Base-by-base conservation (phyloP, 345 rosid species). In the Limnanthes douglasii region DNA sequence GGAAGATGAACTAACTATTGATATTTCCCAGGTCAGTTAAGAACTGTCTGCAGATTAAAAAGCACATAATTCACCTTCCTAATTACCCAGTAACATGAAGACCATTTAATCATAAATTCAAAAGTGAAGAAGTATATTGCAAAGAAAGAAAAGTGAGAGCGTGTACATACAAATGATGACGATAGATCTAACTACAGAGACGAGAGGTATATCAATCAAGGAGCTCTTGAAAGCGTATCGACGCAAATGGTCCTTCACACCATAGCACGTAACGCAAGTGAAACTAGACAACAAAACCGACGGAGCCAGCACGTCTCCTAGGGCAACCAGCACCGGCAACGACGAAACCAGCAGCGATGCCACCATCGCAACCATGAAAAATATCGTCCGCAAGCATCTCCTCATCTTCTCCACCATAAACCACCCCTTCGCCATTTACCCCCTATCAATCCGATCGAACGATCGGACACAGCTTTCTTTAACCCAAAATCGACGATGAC, bases 331-430 rank as follows among this genome's bases (percentile, higher is more conserved):
- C 30, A 86, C 53, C 38, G 93, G 94, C 48, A 86, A 54, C 18
- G 94, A 86, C 5, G 93, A 82, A 4, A 64, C 75, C 31, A 86
- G 43, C 10, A 86, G 70, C 26, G 97, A 86, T 11, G 67, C 79
- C 48, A 86, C 61, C 97, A 86, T 82, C 31, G 94, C 93, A 52
- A 86, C 76, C 79, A 86, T 61, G 55, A 86, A 86, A 41, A 82
- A 82, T 12, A 57, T 51, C 32, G 97, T 86, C 60, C 88, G 47
- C 4, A 59, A 44, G 43, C 72, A 66, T 58, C 97, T 64, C 56
- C 72, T 64, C 44, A 31, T 50, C 62, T 78, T 86, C 34, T 86
- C 97, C 27, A 71, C 38, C 33, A 75, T 34, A 53, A 63, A 34
- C 51, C 64, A 55, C 39, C 57, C 60, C 47, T 54, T 63, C 43